phyloP scores from a whole-genome alignment of 257 asterid genomes.

The Ophiorrhiza pumila region DNA sequence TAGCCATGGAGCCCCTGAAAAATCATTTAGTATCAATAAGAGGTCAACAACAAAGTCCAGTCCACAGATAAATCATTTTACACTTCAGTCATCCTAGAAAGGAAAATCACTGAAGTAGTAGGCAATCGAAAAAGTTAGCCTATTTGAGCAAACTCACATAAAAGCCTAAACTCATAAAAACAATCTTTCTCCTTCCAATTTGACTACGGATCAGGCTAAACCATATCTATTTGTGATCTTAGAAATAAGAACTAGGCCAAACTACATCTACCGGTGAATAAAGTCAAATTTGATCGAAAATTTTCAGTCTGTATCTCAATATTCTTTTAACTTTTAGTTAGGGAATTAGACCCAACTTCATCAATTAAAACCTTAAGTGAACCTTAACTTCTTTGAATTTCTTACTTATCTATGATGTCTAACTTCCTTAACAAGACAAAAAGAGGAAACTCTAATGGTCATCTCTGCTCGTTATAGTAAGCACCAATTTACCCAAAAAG shows the following conservation, averaged over 20 bases:
- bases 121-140: neutral
- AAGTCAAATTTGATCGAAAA: neutral
- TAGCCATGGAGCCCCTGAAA: constrained; percentile 46
- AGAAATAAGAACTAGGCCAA: neutral
- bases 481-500: neutral
- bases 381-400: neutral
- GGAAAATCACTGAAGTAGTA: neutral
- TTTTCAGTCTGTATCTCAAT: neutral
- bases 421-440: neutral
- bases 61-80: neutral
- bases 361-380: neutral
- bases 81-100: neutral
- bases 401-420: neutral
- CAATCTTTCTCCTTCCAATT: neutral
- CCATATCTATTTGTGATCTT: neutral
- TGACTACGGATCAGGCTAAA: neutral
- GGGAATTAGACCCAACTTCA: neutral
- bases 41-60: neutral
- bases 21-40: constrained; percentile 27
- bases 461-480: neutral
- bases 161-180: neutral
- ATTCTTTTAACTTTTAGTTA: neutral
- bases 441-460: neutral
- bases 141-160: neutral
- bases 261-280: neutral